Percentiles rank a stretch among this genome's conserved stretches.
Conservation (phyloP, 352 stramenopile genomes). For the Phytophthora capsici region DNA sequence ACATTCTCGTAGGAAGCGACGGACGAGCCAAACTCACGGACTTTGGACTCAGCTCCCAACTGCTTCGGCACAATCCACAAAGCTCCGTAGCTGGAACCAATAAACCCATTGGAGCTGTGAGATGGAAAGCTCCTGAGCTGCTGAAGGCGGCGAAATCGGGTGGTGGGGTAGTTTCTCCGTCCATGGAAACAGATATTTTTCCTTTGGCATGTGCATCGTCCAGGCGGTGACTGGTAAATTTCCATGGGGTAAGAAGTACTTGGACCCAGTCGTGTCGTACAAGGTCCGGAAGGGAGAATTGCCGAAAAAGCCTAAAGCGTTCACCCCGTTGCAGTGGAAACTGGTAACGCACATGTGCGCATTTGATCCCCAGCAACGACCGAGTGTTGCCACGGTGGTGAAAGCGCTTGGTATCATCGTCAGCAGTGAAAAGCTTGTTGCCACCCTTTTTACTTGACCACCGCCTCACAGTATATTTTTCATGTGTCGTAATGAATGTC, state of each 20-base stretch:
- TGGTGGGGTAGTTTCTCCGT: background rate
- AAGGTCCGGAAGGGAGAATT: conserved; percentile 6
- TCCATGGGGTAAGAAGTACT: conserved; percentile 10
- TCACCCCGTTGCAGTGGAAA: conserved; percentile 6
- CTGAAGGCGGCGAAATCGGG: background rate
- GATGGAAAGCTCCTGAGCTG: conserved; percentile 6
- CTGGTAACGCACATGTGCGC: conserved; percentile 7
- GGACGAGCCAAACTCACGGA: background rate
- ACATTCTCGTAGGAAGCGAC: background rate
- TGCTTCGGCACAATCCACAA: background rate
- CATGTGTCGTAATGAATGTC: too few species aligned
- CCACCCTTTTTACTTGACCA: too few species aligned
- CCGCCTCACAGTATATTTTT: background rate
- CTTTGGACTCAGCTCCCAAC: background rate
- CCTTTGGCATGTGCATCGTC: conserved; percentile 18
- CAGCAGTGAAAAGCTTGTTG: too few species aligned
- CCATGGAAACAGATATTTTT: conserved; percentile 13
- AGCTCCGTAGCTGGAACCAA: too few species aligned
- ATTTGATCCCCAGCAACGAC: conserved; percentile 3
- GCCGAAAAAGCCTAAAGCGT: conserved; percentile 2
- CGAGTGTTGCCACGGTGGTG: too few species aligned
- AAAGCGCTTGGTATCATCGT: too few species aligned
- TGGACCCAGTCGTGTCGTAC: background rate
- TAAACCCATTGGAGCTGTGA: background rate
- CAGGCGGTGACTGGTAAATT: conserved; percentile 4